Base-by-base conservation (phyloP, 2,329 filamentous ascomycete species). In the Metarhizium humberi region DNA sequence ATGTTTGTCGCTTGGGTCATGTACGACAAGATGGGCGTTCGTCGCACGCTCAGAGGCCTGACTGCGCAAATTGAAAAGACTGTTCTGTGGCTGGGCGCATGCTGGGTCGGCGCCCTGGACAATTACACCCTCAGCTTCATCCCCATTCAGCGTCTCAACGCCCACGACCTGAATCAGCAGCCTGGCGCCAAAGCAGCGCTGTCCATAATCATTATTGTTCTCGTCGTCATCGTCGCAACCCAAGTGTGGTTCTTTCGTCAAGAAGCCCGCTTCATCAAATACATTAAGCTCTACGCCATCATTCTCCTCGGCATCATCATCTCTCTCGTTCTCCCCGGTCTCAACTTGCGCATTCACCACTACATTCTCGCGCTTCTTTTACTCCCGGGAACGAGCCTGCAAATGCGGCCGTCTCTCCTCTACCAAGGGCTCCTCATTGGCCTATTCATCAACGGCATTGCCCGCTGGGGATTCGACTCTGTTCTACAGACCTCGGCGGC, bases 51-150 rank as follows among this genome's bases (percentile, higher is more conserved):
- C 30, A 71, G 70, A 1, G 86, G 84, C 1, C 78, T 96, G 2
- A 86, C 82, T 0, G 90, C 92, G 0, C 92, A 96, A 66, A 64
- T 96, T 47, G 92, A 96, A 66, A 96, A 95, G 76, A 89, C 90
- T 0, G 71, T 97, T 3, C 77, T 97, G 32, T 97, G 91, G 87
- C 77, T 99, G 1, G 92, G 92, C 1, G 86, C 85, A 7, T 91
- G 88, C 66, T 99, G 95, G 87, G 83, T 96, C 43, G 94, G 92
- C 16, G 86, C 90, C 1, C 73, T 99, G 61, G 92, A 92, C 65
- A 97, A 97, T 71, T 95, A 96, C 71, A 97, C 94, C 0, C 90
- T 99, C 65, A 88, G 90, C 63, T 87, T 89, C 72, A 96, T 99
- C 58, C 94, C 94, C 0, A 94, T 99, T 61, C 84, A 91, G 69